Base-by-base conservation (phyloP, 495 filamentous ascomycete species). In the Thermothielavioides terrestris region DNA sequence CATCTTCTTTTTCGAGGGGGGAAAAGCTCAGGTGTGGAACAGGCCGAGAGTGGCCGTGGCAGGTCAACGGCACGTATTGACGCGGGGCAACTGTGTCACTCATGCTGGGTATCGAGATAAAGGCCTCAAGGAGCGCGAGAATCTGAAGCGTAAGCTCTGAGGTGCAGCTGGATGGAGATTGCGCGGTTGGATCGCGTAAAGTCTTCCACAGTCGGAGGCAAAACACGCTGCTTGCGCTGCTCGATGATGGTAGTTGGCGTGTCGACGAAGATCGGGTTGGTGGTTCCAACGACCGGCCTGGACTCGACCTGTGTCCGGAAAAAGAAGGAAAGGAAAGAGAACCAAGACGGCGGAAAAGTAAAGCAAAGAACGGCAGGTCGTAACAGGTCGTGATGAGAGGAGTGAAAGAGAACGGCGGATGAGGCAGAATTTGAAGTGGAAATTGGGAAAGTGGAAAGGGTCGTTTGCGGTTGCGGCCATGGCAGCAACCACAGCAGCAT, bases 21-120 rank as follows among this genome's bases (percentile, higher is more conserved):
- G 94, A 97, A 69, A 97, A 98, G 65, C 81, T 88, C 55, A 98
- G 74, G 69, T 98, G 92, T 12, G 91, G 90, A 55, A 98, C 89
- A 2, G 92, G 92, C 47, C 92, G 84, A 23, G 89, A 95, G 67
- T 98, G 92, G 44, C 92, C 92, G 68, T 97, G 94, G 70, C 92
- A 98, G 42, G 92, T 98, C 56, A 97, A 68, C 42, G 92, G 92
- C 34, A 97, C 90, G 40, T 74, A 76, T 55, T 75, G 72, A 39
- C 76, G 72, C 14, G 74, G 71, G 17, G 67, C 57, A 3, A 40
- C 14, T 39, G 79, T 67, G 32, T 69, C 53, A 31, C 68, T 68
- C 75, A 78, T 78, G 20, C 31, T 53, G 42, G 12, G 14, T 21
- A 14, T 43, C 3, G n/a, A 25, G 30, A 17, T 28, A 25, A 6